Base-by-base conservation (phyloP, 345 rosid genomes). In the Sapria himalayana region DNA sequence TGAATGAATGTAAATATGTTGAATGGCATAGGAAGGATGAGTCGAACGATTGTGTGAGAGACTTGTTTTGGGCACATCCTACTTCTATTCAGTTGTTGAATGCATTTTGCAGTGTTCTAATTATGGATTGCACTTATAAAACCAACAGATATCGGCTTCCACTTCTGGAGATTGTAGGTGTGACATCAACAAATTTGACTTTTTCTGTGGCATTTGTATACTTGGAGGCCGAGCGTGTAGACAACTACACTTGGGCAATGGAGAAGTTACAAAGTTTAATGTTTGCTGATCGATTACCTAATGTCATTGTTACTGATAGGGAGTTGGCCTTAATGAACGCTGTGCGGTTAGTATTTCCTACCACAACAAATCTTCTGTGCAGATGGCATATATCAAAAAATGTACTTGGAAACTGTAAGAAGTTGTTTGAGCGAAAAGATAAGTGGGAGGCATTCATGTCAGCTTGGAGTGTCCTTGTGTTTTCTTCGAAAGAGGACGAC, bases 61-160 rank as follows among this genome's bases (percentile, higher is more conserved):
- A 48, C 37, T 38, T 48, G 27, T 37, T 48, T 39, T 48, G 52
- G 45, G n/a, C n/a, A n/a, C n/a, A n/a, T n/a, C n/a, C n/a, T n/a
- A n/a, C n/a, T n/a, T n/a, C n/a, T n/a, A n/a, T 48, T 18, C 43
- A 39, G 17, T 38, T 48, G 19, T 12, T 48, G 15, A 14, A 37
- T 13, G 25, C 52, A 20, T 48, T 38, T 31, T 45, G 43, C n/a
- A 8, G 19, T 18, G 43, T 25, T 18, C 27, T 48, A 11, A 37
- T 48, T n/a, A 18, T 48, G 13, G 52, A 48, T 38, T 25, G 25
- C 4, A 38, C 52, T 0, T 38, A 48, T 19, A 39, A 48, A 45
- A 48, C 31, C 4, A 48, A 15, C 6, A 27, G 17, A 29, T 39
- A 49, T 31, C 14, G 23, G 7, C 36, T 38, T 22, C 19, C 46